Conservation (phyloP, 2,329 filamentous ascomycete genomes). For the Monilinia vaccinii-corymbosi region DNA sequence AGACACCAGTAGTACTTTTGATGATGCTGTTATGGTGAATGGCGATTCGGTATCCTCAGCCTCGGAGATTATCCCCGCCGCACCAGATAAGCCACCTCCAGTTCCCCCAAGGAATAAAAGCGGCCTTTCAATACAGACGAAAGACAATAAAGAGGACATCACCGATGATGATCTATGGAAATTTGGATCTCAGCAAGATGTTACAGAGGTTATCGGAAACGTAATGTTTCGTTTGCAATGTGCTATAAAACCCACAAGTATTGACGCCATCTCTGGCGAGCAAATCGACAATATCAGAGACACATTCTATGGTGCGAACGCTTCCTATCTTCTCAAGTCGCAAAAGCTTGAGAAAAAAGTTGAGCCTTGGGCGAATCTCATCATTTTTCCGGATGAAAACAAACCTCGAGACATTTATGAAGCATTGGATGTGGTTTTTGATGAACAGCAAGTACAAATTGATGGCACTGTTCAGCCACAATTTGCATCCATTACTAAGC, state of each 20-base stretch:
- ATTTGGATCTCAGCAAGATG: conserved; percentile 66
- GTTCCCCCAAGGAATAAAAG: conserved; percentile 30
- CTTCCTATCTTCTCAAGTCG: conserved; percentile 49
- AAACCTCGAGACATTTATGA: conserved; percentile 61
- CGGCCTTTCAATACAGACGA: conserved; percentile 26
- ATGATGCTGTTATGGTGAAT: conserved; percentile 30
- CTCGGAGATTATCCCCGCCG: conserved; percentile 6
- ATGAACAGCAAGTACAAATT: conserved; percentile 64
- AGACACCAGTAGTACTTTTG: not conserved
- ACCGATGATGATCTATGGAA: conserved; percentile 28
- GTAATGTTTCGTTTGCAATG: conserved; percentile 86
- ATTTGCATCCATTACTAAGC: conserved; percentile 63
- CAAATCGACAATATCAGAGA: conserved; percentile 75
- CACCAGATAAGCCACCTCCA: conserved; percentile 28
- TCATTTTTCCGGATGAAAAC: conserved; percentile 45
- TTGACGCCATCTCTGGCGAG: conserved; percentile 56
- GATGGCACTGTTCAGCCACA: conserved; percentile 49
- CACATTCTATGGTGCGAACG: conserved; percentile 53
- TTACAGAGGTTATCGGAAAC: conserved; percentile 90
- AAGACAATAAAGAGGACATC: conserved; percentile 21
- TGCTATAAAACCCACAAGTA: conserved; percentile 64
- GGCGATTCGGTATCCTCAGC: conserved; percentile 19
- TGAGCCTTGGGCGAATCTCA: conserved; percentile 43
- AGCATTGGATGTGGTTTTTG: conserved; percentile 78
- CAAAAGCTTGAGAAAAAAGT: conserved; percentile 34